Conservation (phyloP, 495 filamentous ascomycete species). For the Hypoxylon trugodes region DNA sequence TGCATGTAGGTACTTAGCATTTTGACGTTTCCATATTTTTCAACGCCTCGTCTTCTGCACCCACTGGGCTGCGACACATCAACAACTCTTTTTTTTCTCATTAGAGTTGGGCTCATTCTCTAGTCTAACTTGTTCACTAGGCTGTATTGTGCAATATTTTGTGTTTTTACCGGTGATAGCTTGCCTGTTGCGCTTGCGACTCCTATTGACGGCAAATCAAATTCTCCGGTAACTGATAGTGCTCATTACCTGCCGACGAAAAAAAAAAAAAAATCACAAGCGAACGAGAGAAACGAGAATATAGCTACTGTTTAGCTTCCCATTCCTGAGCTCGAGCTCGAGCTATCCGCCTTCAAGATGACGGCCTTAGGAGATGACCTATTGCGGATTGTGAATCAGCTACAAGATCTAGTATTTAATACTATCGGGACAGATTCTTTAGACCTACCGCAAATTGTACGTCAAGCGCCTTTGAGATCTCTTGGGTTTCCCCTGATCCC, state of each 20-base stretch:
- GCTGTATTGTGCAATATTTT: conserved; percentile 2
- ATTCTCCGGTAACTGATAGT: conserved; percentile 8
- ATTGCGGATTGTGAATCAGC: conserved; percentile 90
- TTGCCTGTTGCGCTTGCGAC: conserved; percentile 22
- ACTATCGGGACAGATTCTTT: conserved; percentile 99
- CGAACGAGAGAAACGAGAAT: neutral
- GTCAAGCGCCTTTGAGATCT: conserved; percentile 45
- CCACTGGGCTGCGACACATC: conserved; percentile 32
- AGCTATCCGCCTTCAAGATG: conserved; percentile 49
- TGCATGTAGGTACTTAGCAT: conserved; percentile 19
- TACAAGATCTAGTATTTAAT: conserved; percentile 98
- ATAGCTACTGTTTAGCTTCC: neutral
- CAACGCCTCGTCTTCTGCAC: conserved; percentile 30
- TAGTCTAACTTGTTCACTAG: neutral
- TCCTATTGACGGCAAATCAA: conserved; percentile 9
- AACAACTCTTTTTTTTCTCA: conserved; percentile 17
- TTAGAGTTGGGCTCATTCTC: conserved; percentile 10
- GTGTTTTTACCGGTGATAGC: conserved; percentile 11
- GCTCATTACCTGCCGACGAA: conserved; percentile 17
- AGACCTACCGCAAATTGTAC: conserved; percentile 96
- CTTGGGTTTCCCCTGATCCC: neutral
- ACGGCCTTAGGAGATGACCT: conserved; percentile 86
- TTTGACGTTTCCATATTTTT: conserved; percentile 38
- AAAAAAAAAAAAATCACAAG: conserved; percentile 11
- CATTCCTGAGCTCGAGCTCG: conserved; percentile 6